Evolutionary conservation across 768 basidiomycete species (phyloP).

Genomic region (Suillus subalutaceus): DNA sequence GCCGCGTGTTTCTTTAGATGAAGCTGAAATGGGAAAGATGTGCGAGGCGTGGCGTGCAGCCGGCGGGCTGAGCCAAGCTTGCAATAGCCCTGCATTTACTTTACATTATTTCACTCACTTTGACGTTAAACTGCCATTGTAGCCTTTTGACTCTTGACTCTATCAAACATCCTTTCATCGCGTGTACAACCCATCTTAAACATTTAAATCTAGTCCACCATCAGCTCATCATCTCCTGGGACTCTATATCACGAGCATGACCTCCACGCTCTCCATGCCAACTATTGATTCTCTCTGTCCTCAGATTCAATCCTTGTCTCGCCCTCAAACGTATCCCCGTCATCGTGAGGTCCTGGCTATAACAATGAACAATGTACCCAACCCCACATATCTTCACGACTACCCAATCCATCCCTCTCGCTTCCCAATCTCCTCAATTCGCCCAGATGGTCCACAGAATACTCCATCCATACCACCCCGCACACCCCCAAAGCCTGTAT

Average conservation of each 20-base stretch:
- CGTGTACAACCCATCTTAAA: not conserved
- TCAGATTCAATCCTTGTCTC: not conserved
- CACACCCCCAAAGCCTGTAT: slow-evolving; percentile 27
- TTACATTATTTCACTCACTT: not conserved
- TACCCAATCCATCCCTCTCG: slow-evolving; percentile 16
- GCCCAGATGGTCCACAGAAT: slow-evolving; percentile 31
- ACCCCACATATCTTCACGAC: not conserved
- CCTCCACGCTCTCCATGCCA: not conserved
- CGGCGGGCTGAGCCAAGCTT: slow-evolving; percentile 6
- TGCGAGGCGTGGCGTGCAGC: slow-evolving; percentile 9
- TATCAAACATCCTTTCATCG: slow-evolving; percentile 9
- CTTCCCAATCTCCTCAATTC: slow-evolving; percentile 43
- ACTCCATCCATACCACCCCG: slow-evolving; percentile 24
- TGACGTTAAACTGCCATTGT: not conserved
- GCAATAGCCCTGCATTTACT: slow-evolving; percentile 5
- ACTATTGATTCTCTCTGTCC: not conserved
- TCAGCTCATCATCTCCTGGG: not conserved
- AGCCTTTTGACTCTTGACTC: not conserved
- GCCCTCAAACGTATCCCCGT: not conserved
- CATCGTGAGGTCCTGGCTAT: slow-evolving; percentile 3
- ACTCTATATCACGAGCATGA: not conserved
- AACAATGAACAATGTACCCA: slow-evolving; percentile 4
- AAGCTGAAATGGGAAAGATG: slow-evolving; percentile 8
- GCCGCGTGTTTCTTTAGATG: slow-evolving; percentile 5
- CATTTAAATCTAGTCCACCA: slow-evolving; percentile 6